These are phyloP conservation scores for Quercus berberidifolia DNA, from an alignment of 306 rosid species.

Conservation along the genomic window DNA sequence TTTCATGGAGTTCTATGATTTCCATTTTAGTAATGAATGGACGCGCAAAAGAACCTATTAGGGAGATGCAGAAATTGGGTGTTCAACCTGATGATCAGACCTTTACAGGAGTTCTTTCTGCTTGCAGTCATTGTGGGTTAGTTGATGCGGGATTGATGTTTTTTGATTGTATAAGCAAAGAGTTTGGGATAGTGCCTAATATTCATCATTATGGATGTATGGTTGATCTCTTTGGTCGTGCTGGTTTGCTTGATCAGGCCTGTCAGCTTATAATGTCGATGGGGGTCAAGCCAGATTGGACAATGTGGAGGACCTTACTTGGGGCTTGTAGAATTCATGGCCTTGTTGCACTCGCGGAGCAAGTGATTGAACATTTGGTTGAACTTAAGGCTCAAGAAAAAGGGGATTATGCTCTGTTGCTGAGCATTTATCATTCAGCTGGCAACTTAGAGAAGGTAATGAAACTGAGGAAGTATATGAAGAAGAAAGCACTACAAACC, in stretches of 20 bases:
- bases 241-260: conserved; percentile 68
- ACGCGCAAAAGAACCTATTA: conserved; percentile 56
- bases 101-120: conserved; percentile 78
- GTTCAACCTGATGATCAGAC: conserved; percentile 66
- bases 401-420: conserved; percentile 76
- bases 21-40: conserved; percentile 80
- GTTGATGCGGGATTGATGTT: conserved; percentile 56
- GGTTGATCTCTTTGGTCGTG: conserved; percentile 80
- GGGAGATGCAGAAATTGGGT: conserved; percentile 65
- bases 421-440: conserved; percentile 72
- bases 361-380: conserved; percentile 63
- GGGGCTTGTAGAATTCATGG: conserved; percentile 73
- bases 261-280: conserved; percentile 58
- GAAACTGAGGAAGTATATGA: conserved; percentile 69
- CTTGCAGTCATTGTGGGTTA: conserved; percentile 83
- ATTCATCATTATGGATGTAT: conserved; percentile 86
- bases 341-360: conserved; percentile 60
- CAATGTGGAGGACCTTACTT: conserved; percentile 82
- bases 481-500: conserved; percentile 64
- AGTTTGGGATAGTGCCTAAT: conserved; percentile 54
- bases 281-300: conserved; percentile 56
- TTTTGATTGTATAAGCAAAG: conserved; percentile 53
- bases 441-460: conserved; percentile 81
- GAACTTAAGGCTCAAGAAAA: conserved; percentile 81
- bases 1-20: conserved; percentile 90